These are phyloP conservation scores for Ophiostoma piceae DNA, from an alignment of 2,329 filamentous ascomycete genomes.

Conservation along the genomic window DNA sequence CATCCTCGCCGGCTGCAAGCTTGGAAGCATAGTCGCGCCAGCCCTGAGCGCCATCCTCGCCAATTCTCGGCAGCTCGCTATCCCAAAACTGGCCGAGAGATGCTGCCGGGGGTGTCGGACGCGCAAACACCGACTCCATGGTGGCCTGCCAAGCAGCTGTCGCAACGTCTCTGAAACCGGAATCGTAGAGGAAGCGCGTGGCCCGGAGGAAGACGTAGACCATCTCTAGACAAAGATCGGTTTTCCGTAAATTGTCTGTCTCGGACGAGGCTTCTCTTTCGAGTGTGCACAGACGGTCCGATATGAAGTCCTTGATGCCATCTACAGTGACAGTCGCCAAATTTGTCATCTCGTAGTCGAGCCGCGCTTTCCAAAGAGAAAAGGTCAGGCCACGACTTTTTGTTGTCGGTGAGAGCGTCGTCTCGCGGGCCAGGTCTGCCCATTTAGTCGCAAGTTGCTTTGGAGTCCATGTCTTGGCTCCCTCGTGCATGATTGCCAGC, in stretches of 20 bases:
- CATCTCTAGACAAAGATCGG: conserved; percentile 37
- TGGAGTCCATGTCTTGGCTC: conserved; percentile 65
- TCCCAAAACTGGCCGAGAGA: conserved; percentile 69
- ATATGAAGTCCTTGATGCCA: conserved; percentile 53
- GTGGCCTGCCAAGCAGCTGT: conserved; percentile 77
- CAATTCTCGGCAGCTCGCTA: conserved; percentile 70
- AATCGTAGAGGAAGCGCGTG: conserved; percentile 68
- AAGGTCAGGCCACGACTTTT: conserved; percentile 50
- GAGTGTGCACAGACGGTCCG: conserved; percentile 50
- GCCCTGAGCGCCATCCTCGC: conserved; percentile 64
- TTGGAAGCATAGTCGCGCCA: conserved; percentile 53
- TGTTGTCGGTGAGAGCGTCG: conserved; percentile 29
- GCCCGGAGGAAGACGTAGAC: conserved; percentile 69
- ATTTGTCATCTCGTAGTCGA: conserved; percentile 67
- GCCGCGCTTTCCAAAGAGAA: conserved; percentile 64
- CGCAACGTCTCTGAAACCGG: conserved; percentile 73
- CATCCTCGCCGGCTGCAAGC: conserved; percentile 32
- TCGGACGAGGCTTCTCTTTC: conserved; percentile 17
- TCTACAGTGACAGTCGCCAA: conserved; percentile 65
- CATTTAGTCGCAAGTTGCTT: conserved; percentile 60
- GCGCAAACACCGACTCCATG: conserved; percentile 65
- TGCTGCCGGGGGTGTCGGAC: conserved; percentile 37
- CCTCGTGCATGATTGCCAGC: conserved; percentile 67
- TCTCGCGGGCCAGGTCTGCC: conserved; percentile 40
- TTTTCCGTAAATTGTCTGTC: background rate